phyloP scores from a whole-genome alignment of 331 rosid species.

The Acacia pycnantha region DNA sequence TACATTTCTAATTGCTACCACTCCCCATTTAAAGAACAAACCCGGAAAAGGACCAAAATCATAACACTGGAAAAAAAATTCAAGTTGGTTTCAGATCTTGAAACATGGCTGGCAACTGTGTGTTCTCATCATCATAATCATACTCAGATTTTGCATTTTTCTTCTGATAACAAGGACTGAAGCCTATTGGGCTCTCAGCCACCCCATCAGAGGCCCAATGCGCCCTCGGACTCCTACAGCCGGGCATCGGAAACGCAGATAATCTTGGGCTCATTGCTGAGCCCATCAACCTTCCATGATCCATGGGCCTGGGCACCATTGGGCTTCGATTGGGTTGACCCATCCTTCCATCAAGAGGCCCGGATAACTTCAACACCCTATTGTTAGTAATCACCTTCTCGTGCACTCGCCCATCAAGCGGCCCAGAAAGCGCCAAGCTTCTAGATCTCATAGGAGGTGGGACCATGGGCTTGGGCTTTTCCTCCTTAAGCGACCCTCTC shows the following conservation, averaged over 20 bases:
- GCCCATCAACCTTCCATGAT: conserved; percentile 33
- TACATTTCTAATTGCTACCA: neutral
- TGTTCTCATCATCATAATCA: conserved; percentile 49
- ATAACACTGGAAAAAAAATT: neutral
- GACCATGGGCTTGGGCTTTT: conserved; percentile 23
- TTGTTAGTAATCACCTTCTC: conserved; percentile 32
- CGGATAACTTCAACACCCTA: conserved; percentile 50
- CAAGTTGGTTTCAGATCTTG: conserved; percentile 87
- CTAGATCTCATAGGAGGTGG: conserved; percentile 18
- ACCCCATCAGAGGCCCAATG: conserved; percentile 27
- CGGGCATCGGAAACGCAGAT: conserved; percentile 42
- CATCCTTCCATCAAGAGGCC: conserved; percentile 62
- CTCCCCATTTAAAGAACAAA: conserved; percentile 15
- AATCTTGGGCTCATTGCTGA: conserved; percentile 47
- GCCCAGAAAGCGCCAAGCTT: conserved; percentile 63
- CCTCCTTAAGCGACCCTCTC: conserved; percentile 44
- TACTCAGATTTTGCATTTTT: conserved; percentile 30
- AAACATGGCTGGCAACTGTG: conserved; percentile 67
- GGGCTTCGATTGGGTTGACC: conserved; percentile 48
- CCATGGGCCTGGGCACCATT: conserved; percentile 25
- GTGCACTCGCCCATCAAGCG: conserved; percentile 55
- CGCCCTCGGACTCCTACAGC: conserved; percentile 33
- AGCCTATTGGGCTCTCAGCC: conserved; percentile 43
- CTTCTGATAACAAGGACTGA: conserved; percentile 33
- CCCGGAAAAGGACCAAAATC: neutral